Percentiles rank a stretch among this genome's conserved stretches.
Conservation (phyloP, 2,329 filamentous ascomycete genomes). For the Phoma herbarum region DNA sequence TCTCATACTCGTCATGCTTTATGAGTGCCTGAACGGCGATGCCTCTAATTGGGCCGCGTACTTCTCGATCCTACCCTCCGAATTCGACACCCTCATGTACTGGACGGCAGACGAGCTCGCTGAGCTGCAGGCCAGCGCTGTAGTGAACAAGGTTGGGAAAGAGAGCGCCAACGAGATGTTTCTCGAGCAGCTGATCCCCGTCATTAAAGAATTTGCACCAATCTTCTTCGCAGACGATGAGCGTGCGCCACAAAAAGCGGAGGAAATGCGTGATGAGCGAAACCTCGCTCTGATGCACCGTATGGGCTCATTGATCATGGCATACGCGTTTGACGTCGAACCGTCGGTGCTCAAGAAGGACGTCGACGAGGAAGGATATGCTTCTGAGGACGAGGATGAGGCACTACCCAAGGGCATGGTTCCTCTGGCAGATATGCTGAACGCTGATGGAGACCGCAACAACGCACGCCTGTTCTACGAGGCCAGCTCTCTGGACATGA, state of each 20-base stretch:
- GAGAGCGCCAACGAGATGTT: slow-evolving; percentile 76
- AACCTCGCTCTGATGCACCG: slow-evolving; percentile 71
- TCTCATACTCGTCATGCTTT: slow-evolving; percentile 81
- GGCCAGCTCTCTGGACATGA: slow-evolving; percentile 71
- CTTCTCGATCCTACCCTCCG: slow-evolving; percentile 73
- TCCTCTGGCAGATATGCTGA: slow-evolving; percentile 87
- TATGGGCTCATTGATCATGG: slow-evolving; percentile 91
- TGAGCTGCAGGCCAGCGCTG: slow-evolving; percentile 78
- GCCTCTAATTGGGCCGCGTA: slow-evolving; percentile 79
- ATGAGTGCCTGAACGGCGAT: slow-evolving; percentile 70
- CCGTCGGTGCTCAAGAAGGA: slow-evolving; percentile 57
- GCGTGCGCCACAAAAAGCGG: slow-evolving; percentile 40
- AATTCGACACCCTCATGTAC: slow-evolving; percentile 90
- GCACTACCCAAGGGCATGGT: slow-evolving; percentile 80
- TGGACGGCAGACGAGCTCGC: slow-evolving; percentile 77
- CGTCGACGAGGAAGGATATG: slow-evolving; percentile 64
- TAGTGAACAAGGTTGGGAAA: slow-evolving; percentile 80
- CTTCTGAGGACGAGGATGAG: slow-evolving; percentile 58
- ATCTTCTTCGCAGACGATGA: slow-evolving; percentile 53
- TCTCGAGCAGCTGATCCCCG: slow-evolving; percentile 62
- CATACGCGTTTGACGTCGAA: slow-evolving; percentile 87
- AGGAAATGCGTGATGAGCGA: slow-evolving; percentile 56
- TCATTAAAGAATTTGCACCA: slow-evolving; percentile 55
- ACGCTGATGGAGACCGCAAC: slow-evolving; percentile 82
- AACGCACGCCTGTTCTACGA: slow-evolving; percentile 74